Base-by-base conservation (phyloP, 225 moss, liverwort and hornwort species). In the Lunularia cruciata region DNA sequence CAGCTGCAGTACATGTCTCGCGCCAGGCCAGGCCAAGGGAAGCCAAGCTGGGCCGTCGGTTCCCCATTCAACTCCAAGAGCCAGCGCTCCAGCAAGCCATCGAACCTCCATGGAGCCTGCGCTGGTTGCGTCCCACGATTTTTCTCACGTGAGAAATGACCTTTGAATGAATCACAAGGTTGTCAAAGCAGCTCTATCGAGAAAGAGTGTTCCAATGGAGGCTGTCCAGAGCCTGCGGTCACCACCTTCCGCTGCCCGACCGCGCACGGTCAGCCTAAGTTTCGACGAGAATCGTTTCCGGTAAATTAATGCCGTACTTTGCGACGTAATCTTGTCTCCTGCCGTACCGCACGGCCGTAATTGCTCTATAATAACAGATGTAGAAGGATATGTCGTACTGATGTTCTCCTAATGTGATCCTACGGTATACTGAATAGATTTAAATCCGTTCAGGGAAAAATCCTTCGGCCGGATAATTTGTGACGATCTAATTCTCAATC, bases 91-190 rank as follows among this genome's bases (percentile, higher is more conserved):
- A 14, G 9, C 52, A 14, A 57, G 15, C 31, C 31, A 60, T 60
- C 59, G 8, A 60, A 60, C 59, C 31, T 60, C 37, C 59, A 60
- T 20, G 35, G 27, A 27, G 55, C 55, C 37, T 39, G 37, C 60
- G 38, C 33, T 60, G 13, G 56, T 31, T 57, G 31, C 32, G 23
- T 57, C 32, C 31, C 56, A 30, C 56, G 30, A 31, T 57, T 32
- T 31, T 16, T 60, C 60, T 60, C 60, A 60, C 60, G 60, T 60
- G 60, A 60, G 60, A 36, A 60, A 31, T 60, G 60, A 22, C 23
- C 37, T 37, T 32, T 36, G 10, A 19, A 37, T 37, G 18, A 38
- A 60, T 39, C 37, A 37, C 15, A 25, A 31, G 31, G 23, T 14
- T 57, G 16, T 57, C 30, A 60, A 60, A 1, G 60, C 60, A 36